These are phyloP conservation scores for Apiospora koreana DNA, from an alignment of 2,329 filamentous ascomycete genomes.

Conservation along the genomic window DNA sequence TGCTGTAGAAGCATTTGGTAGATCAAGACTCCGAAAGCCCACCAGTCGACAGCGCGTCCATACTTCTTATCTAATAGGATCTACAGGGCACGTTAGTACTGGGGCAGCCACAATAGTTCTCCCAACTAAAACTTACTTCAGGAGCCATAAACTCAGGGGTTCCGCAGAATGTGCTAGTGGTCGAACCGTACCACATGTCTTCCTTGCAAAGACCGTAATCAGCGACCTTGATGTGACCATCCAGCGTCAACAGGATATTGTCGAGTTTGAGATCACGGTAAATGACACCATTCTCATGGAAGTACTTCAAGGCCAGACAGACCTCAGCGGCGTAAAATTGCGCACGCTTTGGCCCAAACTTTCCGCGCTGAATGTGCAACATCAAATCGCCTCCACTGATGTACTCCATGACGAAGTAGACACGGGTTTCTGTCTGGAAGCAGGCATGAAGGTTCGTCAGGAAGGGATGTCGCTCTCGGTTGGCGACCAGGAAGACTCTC, in stretches of 20 bases:
- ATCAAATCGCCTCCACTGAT: conserved; percentile 98
- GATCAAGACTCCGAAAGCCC: conserved; percentile 98
- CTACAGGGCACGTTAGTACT: conserved; percentile 46
- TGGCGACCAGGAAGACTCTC: conserved; percentile 93
- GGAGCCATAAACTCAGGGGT: conserved; percentile 99
- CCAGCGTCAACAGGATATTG: conserved; percentile 89
- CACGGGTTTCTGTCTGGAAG: conserved; percentile 97
- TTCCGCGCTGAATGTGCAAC: conserved; percentile 96
- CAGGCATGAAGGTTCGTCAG: conserved; percentile 92
- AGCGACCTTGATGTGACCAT: conserved; percentile 97
- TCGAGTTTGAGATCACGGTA: conserved; percentile 95
- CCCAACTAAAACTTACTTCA: conserved; percentile 61
- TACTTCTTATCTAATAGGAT: conserved; percentile 99
- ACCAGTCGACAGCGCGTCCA: conserved; percentile 96
- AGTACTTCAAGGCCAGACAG: conserved; percentile 95
- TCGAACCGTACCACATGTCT: conserved; percentile 99
- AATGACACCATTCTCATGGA: conserved; percentile 98
- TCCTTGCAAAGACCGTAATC: conserved; percentile 99
- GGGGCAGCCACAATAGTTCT: conserved; percentile 4
- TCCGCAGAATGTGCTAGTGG: conserved; percentile 96
- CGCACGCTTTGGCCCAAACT: conserved; percentile 92
- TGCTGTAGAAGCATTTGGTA: conserved; percentile 99
- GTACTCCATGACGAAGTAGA: conserved; percentile 99
- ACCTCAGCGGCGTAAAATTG: conserved; percentile 99
- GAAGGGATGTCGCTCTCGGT: conserved; percentile 96